Conservation (phyloP, 176 grass and related monocot genomes). For the Musa itinerans region DNA sequence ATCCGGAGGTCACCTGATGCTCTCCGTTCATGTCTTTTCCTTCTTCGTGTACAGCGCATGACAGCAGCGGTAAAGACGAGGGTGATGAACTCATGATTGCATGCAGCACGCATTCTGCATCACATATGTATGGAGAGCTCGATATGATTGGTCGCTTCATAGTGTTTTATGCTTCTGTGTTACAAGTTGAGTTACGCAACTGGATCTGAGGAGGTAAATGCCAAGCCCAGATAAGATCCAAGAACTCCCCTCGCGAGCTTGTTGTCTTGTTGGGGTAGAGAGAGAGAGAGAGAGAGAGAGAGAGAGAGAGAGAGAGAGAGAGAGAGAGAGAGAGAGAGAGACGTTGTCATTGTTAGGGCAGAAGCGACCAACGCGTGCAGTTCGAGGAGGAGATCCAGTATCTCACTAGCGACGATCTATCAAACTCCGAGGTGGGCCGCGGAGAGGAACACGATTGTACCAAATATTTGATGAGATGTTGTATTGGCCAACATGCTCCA, state of each 20-base stretch:
- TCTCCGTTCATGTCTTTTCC: too few species aligned
- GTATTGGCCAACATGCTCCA: too few species aligned
- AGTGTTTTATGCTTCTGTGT: neutral
- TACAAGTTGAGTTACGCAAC: neutral
- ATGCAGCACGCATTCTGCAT: too few species aligned
- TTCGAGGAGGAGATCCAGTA: neutral
- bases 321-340: neutral
- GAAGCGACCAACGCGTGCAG: neutral
- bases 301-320: neutral
- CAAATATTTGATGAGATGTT: too few species aligned
- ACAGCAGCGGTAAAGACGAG: too few species aligned
- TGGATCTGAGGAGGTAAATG: neutral
- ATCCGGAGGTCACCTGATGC: too few species aligned
- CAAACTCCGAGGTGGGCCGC: neutral
- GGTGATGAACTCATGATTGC: too few species aligned
- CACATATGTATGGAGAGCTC: neutral
- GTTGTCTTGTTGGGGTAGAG: neutral
- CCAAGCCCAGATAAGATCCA: neutral
- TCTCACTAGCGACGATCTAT: neutral
- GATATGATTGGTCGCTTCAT: neutral
- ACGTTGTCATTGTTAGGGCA: neutral
- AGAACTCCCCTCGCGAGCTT: neutral
- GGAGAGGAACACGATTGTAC: neutral
- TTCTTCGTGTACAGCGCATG: too few species aligned
- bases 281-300: neutral